Evolutionary conservation across 306 rosid genomes (phyloP).

Genomic region (barrel medic (Medicago truncatula)): MtrunA17r5.0-ANR NC_053049.1:42026001-42026500

Average conservation of each 20-base stretch:
- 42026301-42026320: slow-evolving; percentile 42
- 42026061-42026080: no score
- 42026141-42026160: background rate
- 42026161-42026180: background rate
- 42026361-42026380: slow-evolving; percentile 64
- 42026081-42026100: no score
- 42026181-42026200: slow-evolving; percentile 32
- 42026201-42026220: slow-evolving; percentile 55
- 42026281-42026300: slow-evolving; percentile 32
- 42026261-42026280: slow-evolving; percentile 23
- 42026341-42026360: slow-evolving; percentile 41
- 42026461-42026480: slow-evolving; percentile 71
- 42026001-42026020: no score
- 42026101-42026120: background rate
- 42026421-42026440: slow-evolving; percentile 78
- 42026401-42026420: slow-evolving; percentile 82
- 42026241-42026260: slow-evolving; percentile 43
- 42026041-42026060: no score
- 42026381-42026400: slow-evolving; percentile 59
- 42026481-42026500: slow-evolving; percentile 78
- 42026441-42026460: slow-evolving; percentile 70
- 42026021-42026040: no score
- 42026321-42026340: slow-evolving; percentile 25
- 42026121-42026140: background rate
- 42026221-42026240: slow-evolving; percentile 44